Percentiles rank a stretch among this genome's conserved stretches.
phyloP scores from a whole-genome alignment of 2,329 filamentous ascomycete genomes.

The Rachicladosporium sp. region DNA sequence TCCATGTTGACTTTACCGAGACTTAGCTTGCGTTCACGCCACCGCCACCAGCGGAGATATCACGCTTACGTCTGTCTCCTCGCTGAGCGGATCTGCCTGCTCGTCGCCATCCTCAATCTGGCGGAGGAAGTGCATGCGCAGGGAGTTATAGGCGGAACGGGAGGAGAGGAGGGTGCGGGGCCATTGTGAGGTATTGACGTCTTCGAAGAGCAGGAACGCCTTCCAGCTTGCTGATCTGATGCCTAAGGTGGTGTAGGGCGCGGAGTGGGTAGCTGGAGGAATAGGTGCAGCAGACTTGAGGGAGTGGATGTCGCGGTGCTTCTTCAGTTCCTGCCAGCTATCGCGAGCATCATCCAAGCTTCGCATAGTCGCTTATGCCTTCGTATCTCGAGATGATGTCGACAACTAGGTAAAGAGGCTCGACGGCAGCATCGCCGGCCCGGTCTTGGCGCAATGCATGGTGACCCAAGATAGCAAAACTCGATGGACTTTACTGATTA shows the following conservation, averaged over 20 bases:
- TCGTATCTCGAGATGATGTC: background rate
- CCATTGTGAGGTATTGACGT: constrained; percentile 56
- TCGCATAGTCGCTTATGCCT: constrained; percentile 16
- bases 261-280: background rate
- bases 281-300: constrained; percentile 16
- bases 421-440: too few relatives aligned
- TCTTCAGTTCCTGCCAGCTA: constrained; percentile 22
- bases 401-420: background rate
- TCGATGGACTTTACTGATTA: too few relatives aligned
- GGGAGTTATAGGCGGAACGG: constrained; percentile 59
- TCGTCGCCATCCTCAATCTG: constrained; percentile 78
- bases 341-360: constrained; percentile 18
- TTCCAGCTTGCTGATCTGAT: constrained; percentile 90
- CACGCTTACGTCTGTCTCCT: constrained; percentile 54
- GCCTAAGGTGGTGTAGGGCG: constrained; percentile 30
- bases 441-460: too few relatives aligned
- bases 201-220: constrained; percentile 69
- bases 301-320: constrained; percentile 16
- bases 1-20: constrained; percentile 70
- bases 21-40: constrained; percentile 30
- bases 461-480: too few relatives aligned
- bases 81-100: constrained; percentile 74
- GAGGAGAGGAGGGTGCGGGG: constrained; percentile 52
- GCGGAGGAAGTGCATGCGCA: constrained; percentile 63
- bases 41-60: constrained; percentile 7